These are phyloP conservation scores for Chlorella ohadii DNA, from an alignment of 139 green algal genomes.

Conservation along the genomic window DNA sequence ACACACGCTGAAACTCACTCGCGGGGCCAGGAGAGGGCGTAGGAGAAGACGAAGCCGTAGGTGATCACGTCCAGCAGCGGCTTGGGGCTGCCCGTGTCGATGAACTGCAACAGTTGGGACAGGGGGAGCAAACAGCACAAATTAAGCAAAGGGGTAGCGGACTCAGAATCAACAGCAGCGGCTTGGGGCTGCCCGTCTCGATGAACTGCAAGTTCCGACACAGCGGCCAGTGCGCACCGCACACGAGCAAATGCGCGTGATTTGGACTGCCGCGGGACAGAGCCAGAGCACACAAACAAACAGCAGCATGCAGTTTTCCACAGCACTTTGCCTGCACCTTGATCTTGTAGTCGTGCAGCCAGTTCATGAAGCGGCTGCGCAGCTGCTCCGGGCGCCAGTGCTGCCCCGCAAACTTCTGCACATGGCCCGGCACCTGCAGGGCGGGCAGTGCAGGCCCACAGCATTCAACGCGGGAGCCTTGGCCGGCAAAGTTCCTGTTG, in stretches of 20 bases:
- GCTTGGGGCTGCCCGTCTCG: neutral
- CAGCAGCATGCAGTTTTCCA: too few species aligned
- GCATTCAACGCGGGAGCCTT: too few species aligned
- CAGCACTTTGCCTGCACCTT: too few species aligned
- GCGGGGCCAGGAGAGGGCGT: conserved; percentile 61
- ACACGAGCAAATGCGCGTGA: too few species aligned
- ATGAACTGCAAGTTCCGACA: neutral
- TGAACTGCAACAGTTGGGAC: conserved; percentile 38
- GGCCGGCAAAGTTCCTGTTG: too few species aligned
- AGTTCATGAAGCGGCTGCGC: conserved; percentile 39
- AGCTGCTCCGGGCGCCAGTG: conserved; percentile 49
- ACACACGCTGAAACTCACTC: conserved; percentile 33
- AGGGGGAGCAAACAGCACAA: neutral
- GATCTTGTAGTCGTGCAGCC: conserved; percentile 59
- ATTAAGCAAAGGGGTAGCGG: neutral
- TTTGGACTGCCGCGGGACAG: too few species aligned
- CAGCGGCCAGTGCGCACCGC: neutral
- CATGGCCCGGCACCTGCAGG: conserved; percentile 41
- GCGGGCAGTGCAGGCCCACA: too few species aligned
- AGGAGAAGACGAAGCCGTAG: conserved; percentile 60
- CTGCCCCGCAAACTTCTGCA: conserved; percentile 51
- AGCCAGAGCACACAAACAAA: too few species aligned
- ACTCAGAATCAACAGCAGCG: neutral
- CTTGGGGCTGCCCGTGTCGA: conserved; percentile 65
- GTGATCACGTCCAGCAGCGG: conserved; percentile 53